A percentile compares a stretch with the other conserved stretches of the same genome.
phyloP scores from a whole-genome alignment of 805 yeast genomes.

The Millerozyma miso region DNA sequence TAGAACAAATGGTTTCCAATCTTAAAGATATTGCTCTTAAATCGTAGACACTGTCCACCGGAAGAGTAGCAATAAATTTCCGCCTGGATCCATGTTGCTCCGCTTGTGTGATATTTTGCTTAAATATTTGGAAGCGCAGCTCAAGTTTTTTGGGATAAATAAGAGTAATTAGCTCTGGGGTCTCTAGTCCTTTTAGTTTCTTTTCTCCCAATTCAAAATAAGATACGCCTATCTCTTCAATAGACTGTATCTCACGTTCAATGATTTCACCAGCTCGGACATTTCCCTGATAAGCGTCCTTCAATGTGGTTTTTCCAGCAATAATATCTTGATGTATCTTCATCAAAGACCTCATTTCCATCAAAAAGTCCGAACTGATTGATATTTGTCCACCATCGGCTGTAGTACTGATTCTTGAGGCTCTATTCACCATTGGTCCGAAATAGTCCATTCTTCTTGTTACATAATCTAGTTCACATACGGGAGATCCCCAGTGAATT shows the following conservation, averaged over 20 bases:
- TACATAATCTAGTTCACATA: conserved; percentile 89
- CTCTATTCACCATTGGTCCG: conserved; percentile 97
- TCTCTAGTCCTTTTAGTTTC: conserved; percentile 90
- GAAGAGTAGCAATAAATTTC: conserved; percentile 34
- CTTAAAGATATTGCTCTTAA: conserved; percentile 52
- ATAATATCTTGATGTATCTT: conserved; percentile 41
- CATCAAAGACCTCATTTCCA: conserved; percentile 61
- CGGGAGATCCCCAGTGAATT: conserved; percentile 96
- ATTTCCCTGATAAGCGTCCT: conserved; percentile 44
- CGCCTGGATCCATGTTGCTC: conserved; percentile 23
- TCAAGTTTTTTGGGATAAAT: conserved; percentile 66
- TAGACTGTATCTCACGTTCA: conserved; percentile 58
- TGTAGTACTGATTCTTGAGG: conserved; percentile 87
- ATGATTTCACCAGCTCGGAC: conserved; percentile 50
- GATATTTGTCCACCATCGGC: conserved; percentile 99
- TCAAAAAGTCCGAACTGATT: conserved; percentile 74
- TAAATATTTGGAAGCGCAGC: conserved; percentile 50
- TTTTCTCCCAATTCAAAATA: conserved; percentile 74
- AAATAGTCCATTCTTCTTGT: conserved; percentile 98
- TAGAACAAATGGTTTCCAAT: conserved; percentile 56
- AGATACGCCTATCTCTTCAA: conserved; percentile 67
- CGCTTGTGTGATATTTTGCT: conserved; percentile 20
- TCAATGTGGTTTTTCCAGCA: conserved; percentile 20
- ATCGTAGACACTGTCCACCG: conserved; percentile 44
- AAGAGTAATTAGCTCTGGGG: conserved; percentile 81